Evolutionary conservation across 2,329 filamentous ascomycete species (phyloP).

Genomic region (Aspergillus phoenicis): DNA sequence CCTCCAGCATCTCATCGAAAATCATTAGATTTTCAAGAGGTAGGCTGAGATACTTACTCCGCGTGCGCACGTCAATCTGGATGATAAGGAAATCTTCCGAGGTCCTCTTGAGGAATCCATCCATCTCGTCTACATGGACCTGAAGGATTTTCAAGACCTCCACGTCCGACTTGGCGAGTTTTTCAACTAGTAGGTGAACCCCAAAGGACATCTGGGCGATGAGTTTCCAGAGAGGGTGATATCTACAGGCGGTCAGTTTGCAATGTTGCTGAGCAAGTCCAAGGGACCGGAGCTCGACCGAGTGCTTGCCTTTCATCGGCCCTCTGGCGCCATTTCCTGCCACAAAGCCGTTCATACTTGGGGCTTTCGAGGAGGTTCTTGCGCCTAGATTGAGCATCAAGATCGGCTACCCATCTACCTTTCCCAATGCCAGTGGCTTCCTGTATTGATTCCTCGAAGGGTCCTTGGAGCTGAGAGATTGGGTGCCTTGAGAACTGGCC

Average conservation of each 20-base stretch:
- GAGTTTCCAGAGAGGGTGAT: conserved; percentile 87
- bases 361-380: conserved; percentile 68
- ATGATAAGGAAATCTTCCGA: conserved; percentile 83
- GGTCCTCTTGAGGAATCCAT: conserved; percentile 83
- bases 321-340: conserved; percentile 73
- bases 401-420: conserved; percentile 34
- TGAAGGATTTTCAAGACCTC: conserved; percentile 90
- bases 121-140: conserved; percentile 89
- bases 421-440: conserved; percentile 35
- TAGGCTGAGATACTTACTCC: conserved; percentile 76
- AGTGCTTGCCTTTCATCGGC: conserved; percentile 59
- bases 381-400: conserved; percentile 55
- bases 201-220: conserved; percentile 93
- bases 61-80: conserved; percentile 74
- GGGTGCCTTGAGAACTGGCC: conserved; percentile 41
- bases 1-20: conserved; percentile 86
- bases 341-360: conserved; percentile 70
- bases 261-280: neutral
- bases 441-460: conserved; percentile 50
- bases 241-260: conserved; percentile 46
- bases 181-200: conserved; percentile 81
- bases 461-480: conserved; percentile 46
- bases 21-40: conserved; percentile 80
- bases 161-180: conserved; percentile 82
- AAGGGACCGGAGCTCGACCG: neutral